Conservation (phyloP, 345 rosid species). For the Sonneratia caseolaris region DNA sequence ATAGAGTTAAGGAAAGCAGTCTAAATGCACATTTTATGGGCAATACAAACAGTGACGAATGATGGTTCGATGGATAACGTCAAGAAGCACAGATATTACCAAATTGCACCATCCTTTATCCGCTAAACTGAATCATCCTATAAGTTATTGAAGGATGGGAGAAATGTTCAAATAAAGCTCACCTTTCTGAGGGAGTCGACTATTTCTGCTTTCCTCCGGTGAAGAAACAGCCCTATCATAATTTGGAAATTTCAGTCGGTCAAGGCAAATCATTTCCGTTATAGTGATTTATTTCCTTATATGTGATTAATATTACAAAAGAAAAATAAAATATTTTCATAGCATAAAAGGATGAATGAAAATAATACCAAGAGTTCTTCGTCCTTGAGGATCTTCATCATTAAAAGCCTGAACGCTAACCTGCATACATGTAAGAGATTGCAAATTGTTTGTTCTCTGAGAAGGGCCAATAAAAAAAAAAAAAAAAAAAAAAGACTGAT, state of each 20-base stretch:
- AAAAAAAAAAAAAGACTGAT: background rate
- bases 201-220: slow-evolving; percentile 82
- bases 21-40: background rate
- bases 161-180: slow-evolving; percentile 11
- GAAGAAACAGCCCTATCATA: slow-evolving; percentile 80
- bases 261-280: background rate
- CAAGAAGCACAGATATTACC: no score
- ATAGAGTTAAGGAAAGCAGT: background rate
- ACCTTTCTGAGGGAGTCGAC: slow-evolving; percentile 72
- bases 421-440: slow-evolving; percentile 26
- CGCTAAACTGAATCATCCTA: slow-evolving; percentile 1
- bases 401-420: slow-evolving; percentile 91
- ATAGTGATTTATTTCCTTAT: background rate
- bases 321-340: background rate
- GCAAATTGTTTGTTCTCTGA: background rate
- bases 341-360: slow-evolving; percentile 2
- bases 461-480: background rate
- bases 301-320: background rate
- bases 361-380: slow-evolving; percentile 73
- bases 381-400: slow-evolving; percentile 97
- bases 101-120: background rate
- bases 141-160: background rate
- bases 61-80: background rate
- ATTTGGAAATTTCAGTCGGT: slow-evolving; percentile 2
- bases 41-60: background rate